These are phyloP conservation scores for Microcos paniculata DNA, from an alignment of 345 rosid species.

Conservation along the genomic window DNA sequence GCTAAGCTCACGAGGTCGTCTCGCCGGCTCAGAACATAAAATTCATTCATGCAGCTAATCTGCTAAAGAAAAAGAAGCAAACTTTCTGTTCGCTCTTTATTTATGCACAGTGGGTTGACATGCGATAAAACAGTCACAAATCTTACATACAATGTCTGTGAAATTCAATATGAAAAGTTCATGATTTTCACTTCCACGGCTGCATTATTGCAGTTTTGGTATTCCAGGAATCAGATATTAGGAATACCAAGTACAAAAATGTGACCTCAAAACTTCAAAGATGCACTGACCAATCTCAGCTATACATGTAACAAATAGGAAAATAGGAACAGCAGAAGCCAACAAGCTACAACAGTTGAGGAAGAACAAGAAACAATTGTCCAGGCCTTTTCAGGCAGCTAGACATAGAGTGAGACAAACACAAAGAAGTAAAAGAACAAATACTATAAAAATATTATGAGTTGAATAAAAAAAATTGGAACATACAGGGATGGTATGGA, in stretches of 20 bases:
- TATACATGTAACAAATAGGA: background rate
- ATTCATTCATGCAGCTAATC: background rate
- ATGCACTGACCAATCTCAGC: background rate
- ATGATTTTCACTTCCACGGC: background rate
- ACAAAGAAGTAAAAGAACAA: background rate
- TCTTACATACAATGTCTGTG: background rate
- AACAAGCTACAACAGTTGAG: background rate
- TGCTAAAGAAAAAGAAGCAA: background rate
- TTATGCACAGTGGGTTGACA: background rate
- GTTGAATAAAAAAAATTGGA: background rate
- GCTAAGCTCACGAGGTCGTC: too few species aligned
- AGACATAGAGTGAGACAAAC: background rate
- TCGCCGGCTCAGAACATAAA: too few species aligned
- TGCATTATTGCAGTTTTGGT: background rate
- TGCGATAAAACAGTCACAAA: background rate
- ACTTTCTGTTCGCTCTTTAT: background rate
- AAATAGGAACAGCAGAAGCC: background rate
- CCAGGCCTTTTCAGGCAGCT: background rate
- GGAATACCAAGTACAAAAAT: background rate
- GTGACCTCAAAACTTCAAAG: background rate
- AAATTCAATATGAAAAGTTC: background rate
- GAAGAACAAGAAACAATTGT: background rate
- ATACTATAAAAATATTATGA: background rate
- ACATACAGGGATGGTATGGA: slow-evolving; percentile 2
- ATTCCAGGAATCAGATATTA: background rate